Evolutionary conservation across 2,329 filamentous ascomycete genomes (phyloP).

Genomic region (Colletotrichum tropicale): DNA sequence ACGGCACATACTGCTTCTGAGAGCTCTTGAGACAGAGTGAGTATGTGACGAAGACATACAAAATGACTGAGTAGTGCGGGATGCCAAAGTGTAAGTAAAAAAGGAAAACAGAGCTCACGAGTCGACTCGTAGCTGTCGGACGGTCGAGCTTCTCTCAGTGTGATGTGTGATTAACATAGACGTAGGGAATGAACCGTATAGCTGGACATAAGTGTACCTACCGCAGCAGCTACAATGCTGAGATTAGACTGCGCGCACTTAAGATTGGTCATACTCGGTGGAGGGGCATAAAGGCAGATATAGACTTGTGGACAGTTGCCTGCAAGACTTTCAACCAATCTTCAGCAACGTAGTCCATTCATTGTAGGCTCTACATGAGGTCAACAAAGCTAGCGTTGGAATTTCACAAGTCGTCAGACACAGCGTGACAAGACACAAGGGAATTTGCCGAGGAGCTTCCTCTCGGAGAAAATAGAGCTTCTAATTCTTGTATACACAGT

Average conservation of each 20-base stretch:
- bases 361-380: background rate
- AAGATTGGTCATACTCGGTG: background rate
- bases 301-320: background rate
- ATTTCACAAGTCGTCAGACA: background rate
- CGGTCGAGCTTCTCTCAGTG: background rate
- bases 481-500: conserved; percentile 25
- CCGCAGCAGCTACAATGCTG: background rate
- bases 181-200: background rate
- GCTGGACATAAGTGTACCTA: background rate
- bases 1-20: background rate
- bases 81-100: too few species aligned
- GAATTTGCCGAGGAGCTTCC: conserved; percentile 16
- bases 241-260: background rate
- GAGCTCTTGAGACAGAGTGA: too few species aligned
- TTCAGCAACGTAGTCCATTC: background rate
- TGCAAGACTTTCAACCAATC: background rate
- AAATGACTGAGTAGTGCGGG: background rate
- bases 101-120: background rate
- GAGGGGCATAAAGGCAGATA: background rate
- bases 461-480: conserved; percentile 8
- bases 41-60: too few species aligned
- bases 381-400: background rate
- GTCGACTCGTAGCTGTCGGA: background rate
- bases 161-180: accelerated
- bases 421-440: background rate